These are phyloP conservation scores for Hypomontagnella submonticulosa DNA, from an alignment of 495 filamentous ascomycete species.

Conservation along the genomic window DNA sequence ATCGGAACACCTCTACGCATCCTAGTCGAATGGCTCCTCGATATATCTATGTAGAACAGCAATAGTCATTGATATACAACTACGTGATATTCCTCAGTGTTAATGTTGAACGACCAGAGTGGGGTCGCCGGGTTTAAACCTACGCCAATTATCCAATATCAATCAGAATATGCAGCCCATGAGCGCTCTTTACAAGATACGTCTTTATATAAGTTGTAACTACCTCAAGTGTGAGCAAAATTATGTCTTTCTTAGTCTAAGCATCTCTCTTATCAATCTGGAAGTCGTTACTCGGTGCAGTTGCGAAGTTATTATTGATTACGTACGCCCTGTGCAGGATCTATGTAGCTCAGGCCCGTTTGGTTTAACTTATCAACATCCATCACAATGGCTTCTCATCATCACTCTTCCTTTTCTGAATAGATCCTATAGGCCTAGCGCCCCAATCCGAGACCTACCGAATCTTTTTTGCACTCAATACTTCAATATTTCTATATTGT, in stretches of 20 bases:
- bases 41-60: too few relatives aligned
- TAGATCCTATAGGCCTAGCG: constrained; percentile 14
- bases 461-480: neutral
- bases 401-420: neutral
- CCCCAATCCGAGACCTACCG: constrained; percentile 1
- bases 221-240: neutral
- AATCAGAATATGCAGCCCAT: too few relatives aligned
- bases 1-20: too few relatives aligned
- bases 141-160: too few relatives aligned
- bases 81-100: too few relatives aligned
- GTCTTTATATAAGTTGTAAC: too few relatives aligned
- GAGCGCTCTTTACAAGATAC: too few relatives aligned
- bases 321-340: neutral
- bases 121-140: too few relatives aligned
- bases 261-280: neutral
- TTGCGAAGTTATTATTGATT: constrained; percentile 12
- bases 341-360: too few relatives aligned
- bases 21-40: too few relatives aligned
- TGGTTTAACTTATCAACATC: neutral
- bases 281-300: constrained; percentile 12
- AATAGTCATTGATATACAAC: too few relatives aligned
- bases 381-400: constrained; percentile 4
- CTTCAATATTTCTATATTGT: constrained; percentile 9
- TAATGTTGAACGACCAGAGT: too few relatives aligned
- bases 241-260: neutral